Conservation (phyloP, 1,284 basidiomycete genomes). For the Papiliotrema fonsecae region DNA sequence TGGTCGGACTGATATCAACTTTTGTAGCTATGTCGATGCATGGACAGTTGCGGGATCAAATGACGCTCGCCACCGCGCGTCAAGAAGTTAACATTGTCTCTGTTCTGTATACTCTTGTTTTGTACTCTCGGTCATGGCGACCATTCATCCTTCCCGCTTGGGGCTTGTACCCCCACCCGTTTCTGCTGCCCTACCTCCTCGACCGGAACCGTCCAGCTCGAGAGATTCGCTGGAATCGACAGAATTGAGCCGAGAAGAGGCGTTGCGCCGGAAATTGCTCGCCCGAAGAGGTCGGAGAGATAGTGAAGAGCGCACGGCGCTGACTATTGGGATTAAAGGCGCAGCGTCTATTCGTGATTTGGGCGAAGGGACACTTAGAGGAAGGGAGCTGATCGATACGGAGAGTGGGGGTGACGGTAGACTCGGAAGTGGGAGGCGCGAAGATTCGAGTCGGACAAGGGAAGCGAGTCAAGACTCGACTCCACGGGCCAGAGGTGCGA, state of each 20-base stretch:
- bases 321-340: not conserved
- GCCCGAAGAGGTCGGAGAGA: not conserved
- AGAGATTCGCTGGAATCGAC: not conserved
- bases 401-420: not conserved
- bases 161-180: not conserved
- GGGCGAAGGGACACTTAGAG: not conserved
- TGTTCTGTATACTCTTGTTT: too few relatives aligned
- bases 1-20: too few relatives aligned
- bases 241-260: not conserved
- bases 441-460: not conserved
- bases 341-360: not conserved
- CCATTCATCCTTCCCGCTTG: slow-evolving; percentile 5
- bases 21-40: too few relatives aligned
- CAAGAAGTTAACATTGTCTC: too few relatives aligned
- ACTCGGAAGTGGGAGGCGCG: too few relatives aligned
- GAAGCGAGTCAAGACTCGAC: not conserved
- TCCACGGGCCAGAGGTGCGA: not conserved
- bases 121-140: too few relatives aligned
- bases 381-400: not conserved
- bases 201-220: not conserved
- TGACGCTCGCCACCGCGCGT: not conserved
- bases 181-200: not conserved
- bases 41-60: not conserved
- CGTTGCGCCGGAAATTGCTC: not conserved
- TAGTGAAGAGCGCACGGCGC: not conserved